These are phyloP conservation scores for Rhynchospora pubera DNA, from an alignment of 176 grass and related monocot genomes.

Conservation along the genomic window DNA sequence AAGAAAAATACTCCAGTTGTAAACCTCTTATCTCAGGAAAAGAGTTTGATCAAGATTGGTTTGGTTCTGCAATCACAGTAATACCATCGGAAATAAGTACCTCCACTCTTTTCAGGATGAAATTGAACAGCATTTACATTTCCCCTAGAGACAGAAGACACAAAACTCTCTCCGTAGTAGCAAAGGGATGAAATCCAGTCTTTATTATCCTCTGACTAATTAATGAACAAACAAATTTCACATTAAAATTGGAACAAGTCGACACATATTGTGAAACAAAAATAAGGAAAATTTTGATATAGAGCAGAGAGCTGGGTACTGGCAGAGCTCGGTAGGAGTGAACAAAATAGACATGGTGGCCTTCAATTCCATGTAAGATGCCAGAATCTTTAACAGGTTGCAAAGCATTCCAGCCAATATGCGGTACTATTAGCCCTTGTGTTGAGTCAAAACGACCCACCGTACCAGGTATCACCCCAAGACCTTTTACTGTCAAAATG, in stretches of 20 bases:
- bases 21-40: background rate
- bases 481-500: slow-evolving; percentile 60
- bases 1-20: background rate
- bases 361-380: slow-evolving; percentile 68
- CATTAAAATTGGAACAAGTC: background rate
- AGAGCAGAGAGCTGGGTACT: slow-evolving; percentile 26
- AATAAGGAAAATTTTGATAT: background rate
- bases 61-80: background rate
- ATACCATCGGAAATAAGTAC: slow-evolving; percentile 31
- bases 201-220: slow-evolving; percentile 80
- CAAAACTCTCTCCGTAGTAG: slow-evolving; percentile 70
- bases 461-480: slow-evolving; percentile 84
- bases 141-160: slow-evolving; percentile 89
- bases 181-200: slow-evolving; percentile 89
- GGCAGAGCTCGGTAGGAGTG: slow-evolving; percentile 80
- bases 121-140: slow-evolving; percentile 93
- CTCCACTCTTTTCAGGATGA: slow-evolving; percentile 98
- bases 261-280: background rate
- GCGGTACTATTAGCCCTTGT: slow-evolving; percentile 73
- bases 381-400: slow-evolving; percentile 69
- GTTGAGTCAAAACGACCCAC: slow-evolving; percentile 82
- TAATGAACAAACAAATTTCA: slow-evolving; percentile 35
- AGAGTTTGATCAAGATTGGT: background rate
- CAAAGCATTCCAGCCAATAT: slow-evolving; percentile 95
- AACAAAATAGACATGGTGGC: slow-evolving; percentile 93